Base-by-base conservation (phyloP, 108 stramenopile genomes). In the Fragilariopsis cylindrus region DNA sequence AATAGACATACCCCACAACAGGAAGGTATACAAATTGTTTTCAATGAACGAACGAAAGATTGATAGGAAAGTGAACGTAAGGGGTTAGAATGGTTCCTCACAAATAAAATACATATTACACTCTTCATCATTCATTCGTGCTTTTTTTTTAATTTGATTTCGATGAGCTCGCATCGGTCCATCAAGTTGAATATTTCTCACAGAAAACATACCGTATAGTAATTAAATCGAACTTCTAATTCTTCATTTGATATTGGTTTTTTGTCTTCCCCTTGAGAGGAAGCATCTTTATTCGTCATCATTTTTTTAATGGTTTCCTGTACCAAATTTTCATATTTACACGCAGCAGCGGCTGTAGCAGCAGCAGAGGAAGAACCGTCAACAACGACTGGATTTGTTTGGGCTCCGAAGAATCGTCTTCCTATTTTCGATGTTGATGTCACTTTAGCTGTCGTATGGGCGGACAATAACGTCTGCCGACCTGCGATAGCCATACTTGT, bases 251-350 rank as follows among this genome's bases (percentile, higher is more conserved):
- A 63, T 72, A 78, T 79, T 5, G 55, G 54, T 43, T 67, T 62
- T 16, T 44, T 21, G 6, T 69, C 57, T 21, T 72, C 71, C 18
- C 70, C 50, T 7, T 8, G 5, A 5, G 48, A n/a, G n/a, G 44
- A n/a, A 6, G 11, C 39, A 60, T 21, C 41, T 4, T 21, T 60
- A 3, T 55, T 68, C 16, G 70, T 42, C 19, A 79, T 69, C 73
- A 79, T 69, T 60, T 79, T 79, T 50, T 79, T 74, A 54, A 79
- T 45, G 44, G 65, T 70, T 52, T 73, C 73, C 46, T 74, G 58
- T 15, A 79, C 78, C 19, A 79, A 45, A 41, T 79, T 57, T 46
- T 69, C 73, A 56, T 71, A 78, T 0, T 60, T 60, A 30, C 30
- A 30, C 30, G 30, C 30, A 30, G 30, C 30, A 30, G 30, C 30